These are phyloP conservation scores for Aureobasidium pullulans DNA, from an alignment of 2,329 filamentous ascomycete species.

Conservation along the genomic window DNA sequence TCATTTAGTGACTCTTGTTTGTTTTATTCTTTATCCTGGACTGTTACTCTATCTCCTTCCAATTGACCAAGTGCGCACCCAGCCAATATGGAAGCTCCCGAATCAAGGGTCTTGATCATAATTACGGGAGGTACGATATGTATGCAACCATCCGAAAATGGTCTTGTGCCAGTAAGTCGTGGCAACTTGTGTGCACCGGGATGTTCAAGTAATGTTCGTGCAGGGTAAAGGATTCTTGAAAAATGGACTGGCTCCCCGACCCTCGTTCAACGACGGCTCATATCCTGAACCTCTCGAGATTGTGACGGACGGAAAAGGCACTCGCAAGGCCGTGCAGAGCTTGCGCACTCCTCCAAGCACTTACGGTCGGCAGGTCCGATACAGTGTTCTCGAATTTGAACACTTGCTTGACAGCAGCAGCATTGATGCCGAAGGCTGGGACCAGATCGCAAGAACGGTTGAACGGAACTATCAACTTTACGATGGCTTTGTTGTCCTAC, in stretches of 20 bases:
- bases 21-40: background rate
- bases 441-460: slow-evolving; percentile 72
- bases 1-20: background rate
- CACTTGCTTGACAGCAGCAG: slow-evolving; percentile 83
- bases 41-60: background rate
- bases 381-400: slow-evolving; percentile 76
- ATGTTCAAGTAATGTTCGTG: background rate
- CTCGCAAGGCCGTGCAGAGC: slow-evolving; percentile 52
- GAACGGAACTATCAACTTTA: slow-evolving; percentile 80
- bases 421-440: slow-evolving; percentile 80
- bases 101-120: slow-evolving; percentile 79
- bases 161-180: slow-evolving; percentile 61
- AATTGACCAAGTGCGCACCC: background rate
- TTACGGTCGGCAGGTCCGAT: slow-evolving; percentile 74
- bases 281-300: slow-evolving; percentile 50
- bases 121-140: slow-evolving; percentile 87
- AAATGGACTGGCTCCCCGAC: slow-evolving; percentile 70
- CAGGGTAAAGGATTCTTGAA: slow-evolving; percentile 63
- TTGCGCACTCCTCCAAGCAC: slow-evolving; percentile 73
- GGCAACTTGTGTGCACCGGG: background rate
- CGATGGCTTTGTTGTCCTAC: slow-evolving; percentile 84
- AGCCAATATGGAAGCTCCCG: slow-evolving; percentile 37
- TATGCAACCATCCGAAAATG: slow-evolving; percentile 75
- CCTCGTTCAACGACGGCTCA: slow-evolving; percentile 76
- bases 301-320: slow-evolving; percentile 43